Conservation (phyloP, 495 filamentous ascomycete species). For the Glarea lozoyensis region DNA sequence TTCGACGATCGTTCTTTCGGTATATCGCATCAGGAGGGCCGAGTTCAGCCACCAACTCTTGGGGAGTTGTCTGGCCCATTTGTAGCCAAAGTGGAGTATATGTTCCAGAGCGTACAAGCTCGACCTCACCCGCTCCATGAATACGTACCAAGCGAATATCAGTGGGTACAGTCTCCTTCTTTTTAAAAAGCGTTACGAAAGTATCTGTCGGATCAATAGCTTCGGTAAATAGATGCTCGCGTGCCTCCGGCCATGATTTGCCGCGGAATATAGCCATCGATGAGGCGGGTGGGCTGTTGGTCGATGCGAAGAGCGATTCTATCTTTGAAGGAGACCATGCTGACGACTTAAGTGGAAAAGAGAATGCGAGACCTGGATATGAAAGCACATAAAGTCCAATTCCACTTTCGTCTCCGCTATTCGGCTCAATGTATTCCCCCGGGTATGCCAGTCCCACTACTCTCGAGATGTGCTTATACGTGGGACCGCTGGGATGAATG, state of each 20-base stretch:
- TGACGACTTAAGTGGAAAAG: slow-evolving; percentile 67
- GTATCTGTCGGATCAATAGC: slow-evolving; percentile 56
- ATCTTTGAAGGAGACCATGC: slow-evolving; percentile 77
- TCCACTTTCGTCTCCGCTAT: slow-evolving; percentile 36
- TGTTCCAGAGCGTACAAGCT: slow-evolving; percentile 55
- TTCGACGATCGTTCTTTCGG: slow-evolving; percentile 80
- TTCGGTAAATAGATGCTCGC: slow-evolving; percentile 66
- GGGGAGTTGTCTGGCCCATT: slow-evolving; percentile 74
- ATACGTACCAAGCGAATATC: slow-evolving; percentile 76
- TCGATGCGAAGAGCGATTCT: slow-evolving; percentile 74
- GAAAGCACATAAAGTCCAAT: slow-evolving; percentile 72
- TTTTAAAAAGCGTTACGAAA: slow-evolving; percentile 37
- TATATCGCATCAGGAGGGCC: slow-evolving; percentile 95
- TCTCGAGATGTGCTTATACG: slow-evolving; percentile 86
- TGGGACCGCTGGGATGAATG: slow-evolving; percentile 52
- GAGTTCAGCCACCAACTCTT: slow-evolving; percentile 82
- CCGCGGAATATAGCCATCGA: slow-evolving; percentile 87
- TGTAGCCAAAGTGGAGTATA: slow-evolving; percentile 46
- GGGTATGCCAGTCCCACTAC: slow-evolving; percentile 86
- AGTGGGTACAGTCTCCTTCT: slow-evolving; percentile 58
- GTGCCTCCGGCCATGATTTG: slow-evolving; percentile 76
- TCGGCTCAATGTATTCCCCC: slow-evolving; percentile 73
- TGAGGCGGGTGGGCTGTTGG: slow-evolving; percentile 60
- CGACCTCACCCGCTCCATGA: slow-evolving; percentile 63
- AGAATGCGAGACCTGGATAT: slow-evolving; percentile 89